Evolutionary conservation across 495 filamentous ascomycete genomes (phyloP).

Genomic region (Friedmanniomyces simplex): DNA sequence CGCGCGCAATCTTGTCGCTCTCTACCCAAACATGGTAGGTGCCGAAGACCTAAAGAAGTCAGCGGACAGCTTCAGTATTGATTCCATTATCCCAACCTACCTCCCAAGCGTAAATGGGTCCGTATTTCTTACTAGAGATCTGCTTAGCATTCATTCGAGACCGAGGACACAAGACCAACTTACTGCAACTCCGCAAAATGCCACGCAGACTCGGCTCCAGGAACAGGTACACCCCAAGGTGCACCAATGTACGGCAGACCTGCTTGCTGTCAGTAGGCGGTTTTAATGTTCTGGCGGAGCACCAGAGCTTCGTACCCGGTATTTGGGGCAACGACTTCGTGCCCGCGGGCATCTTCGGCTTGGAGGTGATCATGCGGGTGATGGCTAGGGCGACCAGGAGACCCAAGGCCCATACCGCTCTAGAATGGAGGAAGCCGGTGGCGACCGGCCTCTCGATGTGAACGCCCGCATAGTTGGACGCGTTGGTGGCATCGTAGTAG

Average conservation of each 20-base stretch:
- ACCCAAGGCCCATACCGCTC: neutral
- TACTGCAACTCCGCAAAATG: slow-evolving; percentile 1
- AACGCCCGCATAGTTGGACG: neutral
- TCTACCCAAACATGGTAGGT: slow-evolving; percentile 4
- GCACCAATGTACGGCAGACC: slow-evolving; percentile 3
- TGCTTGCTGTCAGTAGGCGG: neutral
- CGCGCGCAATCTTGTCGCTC: slow-evolving; percentile 4
- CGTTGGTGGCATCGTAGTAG: neutral
- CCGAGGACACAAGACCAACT: neutral
- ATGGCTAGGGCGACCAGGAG: neutral
- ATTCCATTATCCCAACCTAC: neutral
- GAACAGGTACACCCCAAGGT: slow-evolving; percentile 3
- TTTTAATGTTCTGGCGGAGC: neutral
- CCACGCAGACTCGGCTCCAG: slow-evolving; percentile 4
- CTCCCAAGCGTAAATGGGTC: slow-evolving; percentile 3
- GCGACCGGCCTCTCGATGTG: neutral
- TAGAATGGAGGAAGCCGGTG: neutral
- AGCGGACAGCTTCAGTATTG: neutral
- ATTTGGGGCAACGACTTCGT: neutral
- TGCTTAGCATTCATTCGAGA: neutral
- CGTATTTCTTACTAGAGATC: neutral
- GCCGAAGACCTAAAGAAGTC: neutral
- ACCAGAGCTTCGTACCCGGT: neutral
- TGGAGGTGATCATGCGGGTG: neutral
- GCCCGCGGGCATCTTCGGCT: slow-evolving; percentile 2